These are phyloP conservation scores for Paecilomyces variotii DNA, from an alignment of 2,329 filamentous ascomycete genomes.

Conservation along the genomic window DNA sequence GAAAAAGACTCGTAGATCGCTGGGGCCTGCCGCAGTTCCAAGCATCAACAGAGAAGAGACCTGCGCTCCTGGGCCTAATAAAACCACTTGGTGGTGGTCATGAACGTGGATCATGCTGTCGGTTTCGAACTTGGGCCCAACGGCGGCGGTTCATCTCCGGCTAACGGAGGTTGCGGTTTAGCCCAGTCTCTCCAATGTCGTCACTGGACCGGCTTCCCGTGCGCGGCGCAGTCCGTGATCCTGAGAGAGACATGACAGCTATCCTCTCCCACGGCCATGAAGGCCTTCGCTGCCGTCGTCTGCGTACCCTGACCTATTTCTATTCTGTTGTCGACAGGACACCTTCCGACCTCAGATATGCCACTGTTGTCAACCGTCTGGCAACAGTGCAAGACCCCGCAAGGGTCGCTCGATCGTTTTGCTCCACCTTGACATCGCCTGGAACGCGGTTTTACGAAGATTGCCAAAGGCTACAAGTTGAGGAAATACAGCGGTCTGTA, in stretches of 20 bases:
- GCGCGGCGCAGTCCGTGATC: neutral
- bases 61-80: neutral
- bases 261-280: neutral
- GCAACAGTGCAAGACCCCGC: constrained; percentile 17
- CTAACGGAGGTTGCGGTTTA: neutral
- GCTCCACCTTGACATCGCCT: constrained; percentile 12
- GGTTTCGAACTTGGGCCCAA: neutral
- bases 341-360: constrained; percentile 15
- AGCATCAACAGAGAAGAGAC: neutral
- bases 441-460: constrained; percentile 3
- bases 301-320: neutral
- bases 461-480: constrained; percentile 5
- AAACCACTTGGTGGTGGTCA: neutral
- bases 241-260: neutral
- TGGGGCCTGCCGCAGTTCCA: neutral
- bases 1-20: neutral
- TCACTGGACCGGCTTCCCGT: neutral
- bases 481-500: neutral
- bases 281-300: neutral
- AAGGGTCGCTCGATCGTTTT: constrained; percentile 17
- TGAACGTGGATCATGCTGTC: neutral
- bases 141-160: neutral
- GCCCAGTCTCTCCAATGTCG: neutral
- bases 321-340: neutral
- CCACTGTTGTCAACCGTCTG: constrained; percentile 14